phyloP scores from a whole-genome alignment of 208 protist genomes.

The Naegleria fowleri region DNA sequence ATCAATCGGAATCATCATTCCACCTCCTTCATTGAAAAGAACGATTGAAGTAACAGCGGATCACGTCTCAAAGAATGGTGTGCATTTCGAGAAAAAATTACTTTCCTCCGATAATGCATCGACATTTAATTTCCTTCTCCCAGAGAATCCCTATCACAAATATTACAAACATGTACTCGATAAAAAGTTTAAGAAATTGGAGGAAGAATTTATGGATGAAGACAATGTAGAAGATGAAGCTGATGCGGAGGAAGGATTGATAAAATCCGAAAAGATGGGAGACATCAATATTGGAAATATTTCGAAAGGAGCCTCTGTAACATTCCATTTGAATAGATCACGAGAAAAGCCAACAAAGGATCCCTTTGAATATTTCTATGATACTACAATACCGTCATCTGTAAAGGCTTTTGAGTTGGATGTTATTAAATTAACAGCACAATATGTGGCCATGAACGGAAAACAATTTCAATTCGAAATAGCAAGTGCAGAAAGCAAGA shows the following conservation, averaged over 20 bases:
- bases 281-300: neutral
- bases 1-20: slow-evolving; percentile 11
- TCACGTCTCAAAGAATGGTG: neutral
- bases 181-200: slow-evolving; percentile 1
- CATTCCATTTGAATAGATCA: neutral
- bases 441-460: slow-evolving; percentile 2
- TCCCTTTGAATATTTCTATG: slow-evolving; percentile 14
- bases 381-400: neutral
- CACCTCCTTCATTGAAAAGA: neutral
- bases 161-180: neutral
- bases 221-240: neutral
- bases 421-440: slow-evolving; percentile 8
- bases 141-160: neutral
- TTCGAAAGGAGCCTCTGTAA: neutral
- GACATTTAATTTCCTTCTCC: neutral
- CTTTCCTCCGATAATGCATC: neutral
- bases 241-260: neutral
- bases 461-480: neutral
- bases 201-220: neutral
- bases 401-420: neutral
- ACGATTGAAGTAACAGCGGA: neutral
- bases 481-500: neutral
- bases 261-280: neutral
- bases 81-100: neutral
- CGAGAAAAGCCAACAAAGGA: slow-evolving; percentile 6